A percentile compares a stretch with the other conserved stretches of the same genome.
Conservation (phyloP, 768 basidiomycete genomes). For the Leccinum subgranulosum region DNA sequence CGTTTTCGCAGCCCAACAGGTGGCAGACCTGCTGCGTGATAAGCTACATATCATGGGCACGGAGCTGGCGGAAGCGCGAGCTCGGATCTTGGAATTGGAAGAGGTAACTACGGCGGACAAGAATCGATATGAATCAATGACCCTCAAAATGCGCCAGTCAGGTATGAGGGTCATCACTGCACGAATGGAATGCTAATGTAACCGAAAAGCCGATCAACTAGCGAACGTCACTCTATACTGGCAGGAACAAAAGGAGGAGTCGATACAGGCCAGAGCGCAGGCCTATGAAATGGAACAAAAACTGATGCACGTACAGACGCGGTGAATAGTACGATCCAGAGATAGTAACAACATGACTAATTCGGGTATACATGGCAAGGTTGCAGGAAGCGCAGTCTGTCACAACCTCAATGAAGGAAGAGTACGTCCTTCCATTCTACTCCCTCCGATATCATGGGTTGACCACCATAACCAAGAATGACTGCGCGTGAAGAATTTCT, state of each 20-base stretch:
- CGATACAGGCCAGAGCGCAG: slow-evolving; percentile 19
- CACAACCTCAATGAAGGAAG: slow-evolving; percentile 29
- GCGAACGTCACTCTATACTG: slow-evolving; percentile 22
- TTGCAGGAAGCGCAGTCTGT: slow-evolving; percentile 26
- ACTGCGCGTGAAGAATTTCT: slow-evolving; percentile 18
- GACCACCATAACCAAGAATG: slow-evolving; percentile 19
- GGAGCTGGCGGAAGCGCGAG: slow-evolving; percentile 42
- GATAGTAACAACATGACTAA: slow-evolving; percentile 11
- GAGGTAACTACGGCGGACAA: slow-evolving; percentile 17
- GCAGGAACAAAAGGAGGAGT: slow-evolving; percentile 29
- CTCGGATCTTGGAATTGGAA: slow-evolving; percentile 39
- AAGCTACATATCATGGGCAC: slow-evolving; percentile 40
- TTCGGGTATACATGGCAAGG: slow-evolving; percentile 11
- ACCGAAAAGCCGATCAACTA: slow-evolving; percentile 20
- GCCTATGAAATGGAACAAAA: slow-evolving; percentile 28
- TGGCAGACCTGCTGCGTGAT: slow-evolving; percentile 46
- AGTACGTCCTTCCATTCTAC: slow-evolving; percentile 27
- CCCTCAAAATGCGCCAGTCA: slow-evolving; percentile 24
- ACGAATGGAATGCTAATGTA: slow-evolving; percentile 13
- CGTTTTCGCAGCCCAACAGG: slow-evolving; percentile 42
- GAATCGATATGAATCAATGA: slow-evolving; percentile 18
- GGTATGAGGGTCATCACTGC: slow-evolving; percentile 13
- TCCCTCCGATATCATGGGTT: slow-evolving; percentile 10
- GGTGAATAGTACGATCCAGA: slow-evolving; percentile 10
- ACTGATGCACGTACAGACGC: slow-evolving; percentile 18